Evolutionary conservation across 2,329 filamentous ascomycete genomes (phyloP).

Genomic region (Diaporthe ilicicola): DNA sequence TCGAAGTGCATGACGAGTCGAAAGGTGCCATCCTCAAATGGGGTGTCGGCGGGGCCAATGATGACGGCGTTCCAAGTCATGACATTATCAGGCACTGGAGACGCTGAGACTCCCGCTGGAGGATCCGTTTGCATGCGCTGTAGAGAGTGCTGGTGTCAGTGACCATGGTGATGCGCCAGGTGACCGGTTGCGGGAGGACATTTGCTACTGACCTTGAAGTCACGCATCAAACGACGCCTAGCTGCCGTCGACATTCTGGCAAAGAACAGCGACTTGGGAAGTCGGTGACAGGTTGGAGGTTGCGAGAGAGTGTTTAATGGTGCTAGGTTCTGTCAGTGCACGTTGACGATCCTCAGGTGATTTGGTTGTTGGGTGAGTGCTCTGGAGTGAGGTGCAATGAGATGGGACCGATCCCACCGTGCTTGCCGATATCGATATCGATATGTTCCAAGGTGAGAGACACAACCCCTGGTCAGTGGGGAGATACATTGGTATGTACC

Average conservation of each 20-base stretch:
- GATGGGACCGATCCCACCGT: constrained; percentile 11
- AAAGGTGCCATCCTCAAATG: constrained; percentile 98
- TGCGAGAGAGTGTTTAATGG: background rate
- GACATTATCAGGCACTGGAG: constrained; percentile 93
- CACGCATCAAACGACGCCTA: constrained; percentile 95
- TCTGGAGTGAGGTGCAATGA: constrained; percentile 12
- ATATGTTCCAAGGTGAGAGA: background rate
- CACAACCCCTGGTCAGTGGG: background rate
- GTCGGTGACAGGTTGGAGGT: background rate
- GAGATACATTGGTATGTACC: background rate
- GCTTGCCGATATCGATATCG: constrained; percentile 27
- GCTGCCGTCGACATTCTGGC: constrained; percentile 82
- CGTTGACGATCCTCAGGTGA: background rate
- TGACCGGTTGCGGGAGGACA: constrained; percentile 17
- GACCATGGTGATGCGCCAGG: constrained; percentile 22
- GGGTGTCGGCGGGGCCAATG: constrained; percentile 94
- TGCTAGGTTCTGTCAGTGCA: background rate
- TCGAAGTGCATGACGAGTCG: constrained; percentile 99
- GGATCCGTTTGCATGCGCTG: constrained; percentile 99
- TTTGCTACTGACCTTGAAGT: constrained; percentile 82
- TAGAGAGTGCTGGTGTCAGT: constrained; percentile 33
- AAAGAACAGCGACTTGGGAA: constrained; percentile 12
- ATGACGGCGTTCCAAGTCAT: constrained; percentile 99
- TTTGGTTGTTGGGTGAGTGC: background rate
- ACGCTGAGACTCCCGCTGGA: constrained; percentile 94